These are phyloP conservation scores for Avena sativa DNA, from an alignment of 176 grass and related monocot genomes.

Conservation along the genomic window DNA sequence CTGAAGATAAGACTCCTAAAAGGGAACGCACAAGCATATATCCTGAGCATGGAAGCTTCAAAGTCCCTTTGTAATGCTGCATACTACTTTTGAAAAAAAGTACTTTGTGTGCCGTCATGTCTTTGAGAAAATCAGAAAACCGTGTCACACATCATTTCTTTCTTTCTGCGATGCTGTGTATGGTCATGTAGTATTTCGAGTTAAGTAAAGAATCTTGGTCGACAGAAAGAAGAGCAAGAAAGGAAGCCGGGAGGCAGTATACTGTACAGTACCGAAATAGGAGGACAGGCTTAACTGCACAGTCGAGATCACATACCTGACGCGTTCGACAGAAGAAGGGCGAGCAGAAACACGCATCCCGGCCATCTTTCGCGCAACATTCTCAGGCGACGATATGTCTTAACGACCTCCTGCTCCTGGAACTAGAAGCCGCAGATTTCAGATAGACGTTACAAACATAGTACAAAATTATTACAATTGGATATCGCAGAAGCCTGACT, in stretches of 20 bases:
- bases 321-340: slow-evolving; percentile 42
- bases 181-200: neutral
- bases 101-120: neutral
- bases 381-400: neutral
- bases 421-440: neutral
- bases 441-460: neutral
- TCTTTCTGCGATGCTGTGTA: neutral
- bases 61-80: neutral
- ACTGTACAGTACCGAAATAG: neutral
- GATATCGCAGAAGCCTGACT: neutral
- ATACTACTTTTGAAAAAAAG: neutral
- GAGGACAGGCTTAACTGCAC: neutral
- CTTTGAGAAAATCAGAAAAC: no score
- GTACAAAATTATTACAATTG: no score
- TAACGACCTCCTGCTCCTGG: neutral
- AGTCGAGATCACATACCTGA: slow-evolving; percentile 49
- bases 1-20: slow-evolving; percentile 36
- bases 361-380: slow-evolving; percentile 63
- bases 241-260: neutral
- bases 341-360: slow-evolving; percentile 46
- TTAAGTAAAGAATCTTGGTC: slow-evolving; percentile 43
- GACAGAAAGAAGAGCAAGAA: neutral
- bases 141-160: neutral
- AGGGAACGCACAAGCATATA: slow-evolving; percentile 47
- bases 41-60: slow-evolving; percentile 15